Evolutionary conservation across 2,329 filamentous ascomycete genomes (phyloP).

Genomic region (Fusarium buxicola): DNA sequence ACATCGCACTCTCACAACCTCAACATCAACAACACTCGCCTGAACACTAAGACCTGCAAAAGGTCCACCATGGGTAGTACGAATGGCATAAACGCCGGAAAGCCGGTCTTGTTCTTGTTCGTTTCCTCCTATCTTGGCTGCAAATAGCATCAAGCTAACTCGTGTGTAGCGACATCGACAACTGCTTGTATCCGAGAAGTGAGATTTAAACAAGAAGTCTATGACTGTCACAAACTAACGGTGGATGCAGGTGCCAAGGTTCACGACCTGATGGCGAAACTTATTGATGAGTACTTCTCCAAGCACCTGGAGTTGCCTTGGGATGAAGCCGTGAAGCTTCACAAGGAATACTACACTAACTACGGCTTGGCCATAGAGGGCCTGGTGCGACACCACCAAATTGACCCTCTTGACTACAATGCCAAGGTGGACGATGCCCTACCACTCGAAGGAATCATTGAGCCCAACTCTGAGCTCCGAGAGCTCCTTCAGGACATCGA

Average conservation of each 20-base stretch:
- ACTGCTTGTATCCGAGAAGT: constrained; percentile 95
- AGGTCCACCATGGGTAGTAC: constrained; percentile 48
- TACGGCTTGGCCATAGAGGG: constrained; percentile 99
- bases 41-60: constrained; percentile 14
- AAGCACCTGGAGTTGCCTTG: constrained; percentile 78
- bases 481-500: constrained; percentile 86
- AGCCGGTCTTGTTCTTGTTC: constrained; percentile 60
- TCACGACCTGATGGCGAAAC: constrained; percentile 85
- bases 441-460: constrained; percentile 85
- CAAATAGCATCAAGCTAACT: constrained; percentile 20
- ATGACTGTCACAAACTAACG: constrained; percentile 19
- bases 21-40: constrained; percentile 18
- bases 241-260: constrained; percentile 74
- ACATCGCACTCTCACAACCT: constrained; percentile 22
- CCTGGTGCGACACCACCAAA: constrained; percentile 91
- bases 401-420: constrained; percentile 96
- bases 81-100: constrained; percentile 50
- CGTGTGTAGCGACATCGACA: constrained; percentile 90
- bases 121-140: constrained; percentile 12
- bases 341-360: constrained; percentile 92
- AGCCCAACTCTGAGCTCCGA: constrained; percentile 79
- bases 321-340: constrained; percentile 86
- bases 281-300: constrained; percentile 76
- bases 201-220: constrained; percentile 44
- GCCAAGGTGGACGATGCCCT: constrained; percentile 93